phyloP scores from a whole-genome alignment of 345 rosid species.

The Murraya paniculata region DNA sequence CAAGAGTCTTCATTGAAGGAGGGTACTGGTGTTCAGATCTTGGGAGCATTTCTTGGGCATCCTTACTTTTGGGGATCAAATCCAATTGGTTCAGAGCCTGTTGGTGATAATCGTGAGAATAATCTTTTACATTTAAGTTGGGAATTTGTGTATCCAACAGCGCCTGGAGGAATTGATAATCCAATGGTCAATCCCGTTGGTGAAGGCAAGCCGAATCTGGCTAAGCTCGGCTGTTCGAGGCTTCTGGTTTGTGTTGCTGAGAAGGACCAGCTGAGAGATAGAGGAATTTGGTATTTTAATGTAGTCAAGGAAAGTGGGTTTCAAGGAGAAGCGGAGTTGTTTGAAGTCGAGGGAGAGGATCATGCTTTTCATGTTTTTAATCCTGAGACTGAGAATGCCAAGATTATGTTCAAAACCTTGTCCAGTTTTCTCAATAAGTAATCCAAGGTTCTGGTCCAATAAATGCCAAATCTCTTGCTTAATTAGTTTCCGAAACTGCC shows the following conservation, averaged over 20 bases:
- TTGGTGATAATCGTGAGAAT: background rate
- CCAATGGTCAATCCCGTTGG: slow-evolving; percentile 22
- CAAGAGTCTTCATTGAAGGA: no score
- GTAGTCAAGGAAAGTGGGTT: slow-evolving; percentile 29
- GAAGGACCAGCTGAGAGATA: slow-evolving; percentile 29
- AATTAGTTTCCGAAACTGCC: no score
- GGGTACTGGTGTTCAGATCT: slow-evolving; percentile 12
- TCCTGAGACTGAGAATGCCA: slow-evolving; percentile 13
- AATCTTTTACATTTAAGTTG: background rate
- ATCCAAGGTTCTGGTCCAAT: no score
- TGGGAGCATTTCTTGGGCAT: slow-evolving; percentile 22
- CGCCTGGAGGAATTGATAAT: slow-evolving; percentile 24
- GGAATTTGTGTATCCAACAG: slow-evolving; percentile 15
- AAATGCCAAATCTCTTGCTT: no score
- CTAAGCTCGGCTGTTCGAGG: slow-evolving; percentile 21
- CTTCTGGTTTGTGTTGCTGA: slow-evolving; percentile 30
- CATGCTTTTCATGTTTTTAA: slow-evolving; percentile 30
- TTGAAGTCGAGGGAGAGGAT: slow-evolving; percentile 33
- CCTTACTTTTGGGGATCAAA: slow-evolving; percentile 39
- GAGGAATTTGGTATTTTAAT: slow-evolving; percentile 25
- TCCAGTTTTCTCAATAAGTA: slow-evolving; percentile 14
- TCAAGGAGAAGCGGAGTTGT: slow-evolving; percentile 30
- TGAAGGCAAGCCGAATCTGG: slow-evolving; percentile 26
- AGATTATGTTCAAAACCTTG: slow-evolving; percentile 15
- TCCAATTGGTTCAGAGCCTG: slow-evolving; percentile 21